phyloP scores from a whole-genome alignment of 2,329 filamentous ascomycete genomes.

The Sphaerulina musiva region DNA sequence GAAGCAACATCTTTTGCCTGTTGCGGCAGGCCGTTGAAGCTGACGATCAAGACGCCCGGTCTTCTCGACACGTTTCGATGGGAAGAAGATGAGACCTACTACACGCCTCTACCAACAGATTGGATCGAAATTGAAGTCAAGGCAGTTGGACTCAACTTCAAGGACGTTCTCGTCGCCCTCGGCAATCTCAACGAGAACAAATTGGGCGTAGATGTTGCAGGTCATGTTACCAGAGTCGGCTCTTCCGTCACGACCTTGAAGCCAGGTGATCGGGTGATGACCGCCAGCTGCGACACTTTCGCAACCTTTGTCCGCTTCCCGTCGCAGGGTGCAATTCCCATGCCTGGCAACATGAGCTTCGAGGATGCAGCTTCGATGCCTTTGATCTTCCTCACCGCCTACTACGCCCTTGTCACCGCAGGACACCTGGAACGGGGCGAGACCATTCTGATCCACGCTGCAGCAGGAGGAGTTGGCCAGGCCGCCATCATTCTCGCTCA shows the following conservation, averaged over 20 bases:
- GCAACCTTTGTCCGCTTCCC: conserved; percentile 12
- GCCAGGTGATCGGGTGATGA: conserved; percentile 18
- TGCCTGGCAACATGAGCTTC: conserved; percentile 21
- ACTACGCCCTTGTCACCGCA: conserved; percentile 29
- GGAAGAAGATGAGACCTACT: conserved; percentile 16
- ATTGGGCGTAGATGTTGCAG: conserved; percentile 11
- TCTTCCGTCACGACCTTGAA: conserved; percentile 10
- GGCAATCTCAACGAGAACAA: conserved; percentile 15
- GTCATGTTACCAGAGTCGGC: conserved; percentile 15
- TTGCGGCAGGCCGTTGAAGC: conserved; percentile 5
- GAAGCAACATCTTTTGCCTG: conserved; percentile 1
- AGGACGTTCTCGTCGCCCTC: conserved; percentile 21
- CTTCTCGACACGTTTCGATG: conserved; percentile 25
- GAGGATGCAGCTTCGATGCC: conserved; percentile 24
- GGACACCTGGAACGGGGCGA: conserved; percentile 31
- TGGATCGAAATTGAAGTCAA: conserved; percentile 25
- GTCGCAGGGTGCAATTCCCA: conserved; percentile 3
- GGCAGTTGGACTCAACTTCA: conserved; percentile 25
- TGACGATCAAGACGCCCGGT: conserved; percentile 16
- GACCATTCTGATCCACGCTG: conserved; percentile 33
- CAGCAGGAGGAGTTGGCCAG: conserved; percentile 31
- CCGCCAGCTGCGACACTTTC: conserved; percentile 10
- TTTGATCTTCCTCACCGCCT: conserved; percentile 23
- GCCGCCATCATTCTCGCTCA: conserved; percentile 27
- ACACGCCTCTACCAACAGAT: conserved; percentile 13